Evolutionary conservation across 805 yeast genomes (phyloP).

Genomic region (Allodekkera sacchari): DNA sequence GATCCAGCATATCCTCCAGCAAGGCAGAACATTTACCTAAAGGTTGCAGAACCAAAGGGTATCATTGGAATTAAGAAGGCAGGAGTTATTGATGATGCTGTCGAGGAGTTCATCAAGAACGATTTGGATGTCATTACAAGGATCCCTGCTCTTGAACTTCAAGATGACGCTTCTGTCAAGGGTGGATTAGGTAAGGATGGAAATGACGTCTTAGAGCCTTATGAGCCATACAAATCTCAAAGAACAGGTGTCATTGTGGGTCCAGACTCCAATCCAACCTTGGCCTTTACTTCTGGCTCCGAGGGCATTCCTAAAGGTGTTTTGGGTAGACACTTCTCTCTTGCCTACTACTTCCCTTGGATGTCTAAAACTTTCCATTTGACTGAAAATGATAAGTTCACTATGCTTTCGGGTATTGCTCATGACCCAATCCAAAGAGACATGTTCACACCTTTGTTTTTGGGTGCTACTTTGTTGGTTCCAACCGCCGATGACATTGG

Average conservation of each 20-base stretch:
- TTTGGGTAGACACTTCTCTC: conserved; percentile 91
- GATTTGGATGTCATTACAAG: conserved; percentile 68
- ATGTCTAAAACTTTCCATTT: conserved; percentile 83
- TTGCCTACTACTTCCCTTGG: conserved; percentile 98
- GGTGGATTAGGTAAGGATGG: conserved; percentile 43
- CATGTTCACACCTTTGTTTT: conserved; percentile 93
- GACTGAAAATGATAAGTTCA: conserved; percentile 74
- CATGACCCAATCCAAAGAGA: conserved; percentile 99
- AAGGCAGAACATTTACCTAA: conserved; percentile 85
- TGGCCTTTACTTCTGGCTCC: conserved; percentile 94
- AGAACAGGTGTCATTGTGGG: conserved; percentile 91
- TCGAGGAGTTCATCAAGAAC: conserved; percentile 63
- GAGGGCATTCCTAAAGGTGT: conserved; percentile 99
- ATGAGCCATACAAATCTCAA: conserved; percentile 36
- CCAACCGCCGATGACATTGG: conserved; percentile 98
- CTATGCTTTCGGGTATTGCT: conserved; percentile 98
- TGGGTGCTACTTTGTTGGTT: conserved; percentile 88
- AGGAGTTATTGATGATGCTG: conserved; percentile 70
- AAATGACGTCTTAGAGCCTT: conserved; percentile 42
- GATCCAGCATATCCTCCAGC: conserved; percentile 99
- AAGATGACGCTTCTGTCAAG: conserved; percentile 60
- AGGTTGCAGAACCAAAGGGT: conserved; percentile 91
- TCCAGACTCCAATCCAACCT: conserved; percentile 95
- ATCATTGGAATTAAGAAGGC: conserved; percentile 87
- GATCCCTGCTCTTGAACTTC: conserved; percentile 70